These are phyloP conservation scores for Triticum aestivum DNA, from an alignment of 176 grass and related monocot species.

Conservation along the genomic window IWGSC_CS_RefSeq_v2.1 NC_057803.1:486925990-486926489, in stretches of 20 bases:
- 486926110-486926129: not conserved
- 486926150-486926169: not conserved
- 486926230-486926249: not conserved
- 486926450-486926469: constrained; percentile 92
- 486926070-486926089: not conserved
- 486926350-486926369: not conserved
- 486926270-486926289: not conserved
- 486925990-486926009: constrained; percentile 91
- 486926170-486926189: not conserved
- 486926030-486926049: constrained; percentile 29
- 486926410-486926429: constrained; percentile 88
- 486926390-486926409: constrained; percentile 11
- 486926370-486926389: not conserved
- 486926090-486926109: not conserved
- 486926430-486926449: constrained; percentile 97
- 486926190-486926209: not conserved
- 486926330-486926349: not conserved
- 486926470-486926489: constrained; percentile 90
- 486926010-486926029: constrained; percentile 90
- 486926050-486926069: not conserved
- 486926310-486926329: constrained; percentile 1
- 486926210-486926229: not conserved
- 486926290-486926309: constrained; percentile 14
- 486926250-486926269: not conserved
- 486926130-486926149: not conserved